Base-by-base conservation (phyloP, 768 basidiomycete species). In the Phallus indusiatus region DNA sequence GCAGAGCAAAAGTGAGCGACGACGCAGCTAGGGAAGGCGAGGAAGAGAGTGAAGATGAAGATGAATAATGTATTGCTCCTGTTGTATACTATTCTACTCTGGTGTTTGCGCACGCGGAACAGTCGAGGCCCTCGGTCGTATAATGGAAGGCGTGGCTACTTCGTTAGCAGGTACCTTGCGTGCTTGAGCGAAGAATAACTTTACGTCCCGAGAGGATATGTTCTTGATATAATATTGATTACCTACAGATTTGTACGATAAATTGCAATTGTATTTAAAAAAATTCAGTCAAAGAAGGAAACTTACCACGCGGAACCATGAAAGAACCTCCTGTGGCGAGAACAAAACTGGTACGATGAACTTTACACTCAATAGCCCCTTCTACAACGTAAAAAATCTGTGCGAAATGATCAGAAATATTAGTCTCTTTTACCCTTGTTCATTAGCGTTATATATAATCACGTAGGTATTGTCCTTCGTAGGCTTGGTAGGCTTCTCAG, bases 381-480 rank as follows among this genome's bases (percentile, higher is more conserved):
- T 91, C 83, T 58, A 92, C 81, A 49, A 94, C 85, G 68, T 85
- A 85, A 74, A 89, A 86, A 1, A 85, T 76, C 86, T 88, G 65
- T 20, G 21, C 49, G 0, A 24, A 33, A n/a, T 47, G 17, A 20
- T 21, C n/a, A n/a, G n/a, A n/a, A 16, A 28, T 28, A 7, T 28
- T 7, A 28, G 28, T 7, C 28, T 28, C 7, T 28, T 28, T 28
- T 7, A 28, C 7, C n/a, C n/a, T n/a, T 7, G 28, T 28, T 28
- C 20, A 17, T 24, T 48, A 5, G 37, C 16, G 3, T n/a, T 47
- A 36, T 18, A 48, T 5, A 50, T 21, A 9, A 77, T 89, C 62
- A 93, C 91, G 68, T 90, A 94, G 22, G 90, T 90, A 64, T 98
- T 99, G 67, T 98, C 96, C 68, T 89, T 94, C 1, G 93, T 83